Conservation (phyloP, 176 grass and related monocot genomes). For the Triticum monococcum region DNA sequence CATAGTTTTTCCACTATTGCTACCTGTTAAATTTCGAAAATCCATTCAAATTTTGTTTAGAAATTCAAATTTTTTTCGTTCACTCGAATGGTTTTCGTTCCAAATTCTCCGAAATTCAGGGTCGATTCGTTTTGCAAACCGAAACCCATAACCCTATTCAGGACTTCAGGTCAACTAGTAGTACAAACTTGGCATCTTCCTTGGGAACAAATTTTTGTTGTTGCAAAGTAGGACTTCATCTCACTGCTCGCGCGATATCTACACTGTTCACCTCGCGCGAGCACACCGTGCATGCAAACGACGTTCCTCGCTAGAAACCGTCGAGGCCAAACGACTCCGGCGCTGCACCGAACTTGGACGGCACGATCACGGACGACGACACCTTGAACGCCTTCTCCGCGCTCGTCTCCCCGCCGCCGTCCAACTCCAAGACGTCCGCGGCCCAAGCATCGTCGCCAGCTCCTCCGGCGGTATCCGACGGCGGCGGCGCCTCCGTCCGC, state of each 20-base stretch:
- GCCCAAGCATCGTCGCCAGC: not conserved
- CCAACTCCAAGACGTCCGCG: not conserved
- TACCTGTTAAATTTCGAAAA: no score
- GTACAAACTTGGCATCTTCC: no score
- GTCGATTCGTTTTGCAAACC: no score
- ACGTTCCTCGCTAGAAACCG: slow-evolving; percentile 21
- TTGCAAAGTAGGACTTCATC: not conserved
- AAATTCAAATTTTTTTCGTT: no score
- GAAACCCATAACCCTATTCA: no score
- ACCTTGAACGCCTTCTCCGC: slow-evolving; percentile 41
- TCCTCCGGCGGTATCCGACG: not conserved
- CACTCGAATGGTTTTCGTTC: no score
- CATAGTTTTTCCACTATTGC: no score
- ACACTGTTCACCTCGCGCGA: not conserved
- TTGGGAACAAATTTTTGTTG: not conserved
- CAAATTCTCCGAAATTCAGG: no score
- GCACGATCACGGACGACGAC: slow-evolving; percentile 64
- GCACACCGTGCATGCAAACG: not conserved
- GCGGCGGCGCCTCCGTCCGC: slow-evolving; percentile 25
- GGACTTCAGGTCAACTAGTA: no score
- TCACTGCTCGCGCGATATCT: not conserved
- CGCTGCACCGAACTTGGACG: slow-evolving; percentile 36
- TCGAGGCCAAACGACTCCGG: slow-evolving; percentile 11
- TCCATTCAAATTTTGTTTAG: no score
- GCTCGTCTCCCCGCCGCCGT: not conserved